Base-by-base conservation (phyloP, 2,329 filamentous ascomycete genomes). In the Talaromyces sp. region DNA sequence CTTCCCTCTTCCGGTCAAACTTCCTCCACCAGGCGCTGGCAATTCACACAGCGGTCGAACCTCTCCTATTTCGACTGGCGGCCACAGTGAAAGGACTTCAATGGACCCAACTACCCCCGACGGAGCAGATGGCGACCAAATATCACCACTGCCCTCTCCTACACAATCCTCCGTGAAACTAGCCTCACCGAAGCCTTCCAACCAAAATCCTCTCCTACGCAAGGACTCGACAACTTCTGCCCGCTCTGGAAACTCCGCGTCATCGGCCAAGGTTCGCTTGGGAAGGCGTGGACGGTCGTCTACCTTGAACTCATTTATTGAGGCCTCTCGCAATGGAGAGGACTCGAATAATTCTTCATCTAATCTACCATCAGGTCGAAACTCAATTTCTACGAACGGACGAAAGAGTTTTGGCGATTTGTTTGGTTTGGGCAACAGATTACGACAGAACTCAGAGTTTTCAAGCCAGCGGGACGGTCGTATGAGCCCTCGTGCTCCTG, bases 321-420 rank as follows among this genome's bases (percentile, higher is more conserved):
- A 90, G 68, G 84, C 86, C 62, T 56, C 64, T 37, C 91, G 89
- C 0, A 87, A 88, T 62, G 91, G 92, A 67, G 87, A 90, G 39
- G 87, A 88, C 62, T 84, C 90, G 5, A 47, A 41, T 33, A 61
- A 61, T 27, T 82, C 87, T 7, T 87, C 89, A 3, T 88, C 88
- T 3, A 85, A 86, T 27, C 78, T 87, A n/a, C 73, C 77, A 10
- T 79, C 77, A 2, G 83, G 81, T 3, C 85, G 93, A 60, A 93
- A 88, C 6, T 97, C 93, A 0, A 92, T 90, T 0, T 97, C 92
- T 0, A 94, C 90, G 0, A 84, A 81, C n/a, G 93, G 93, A 5
- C 87, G 95, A 63, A 95, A 93, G 77, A 98, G 94, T 77, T 92
- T 99, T 71, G 92, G 93, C 62, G 95, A 97, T 70, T 82, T 98